Conservation (phyloP, 164 flowering plant genomes). For the Chloranthus sessilifolius region DNA sequence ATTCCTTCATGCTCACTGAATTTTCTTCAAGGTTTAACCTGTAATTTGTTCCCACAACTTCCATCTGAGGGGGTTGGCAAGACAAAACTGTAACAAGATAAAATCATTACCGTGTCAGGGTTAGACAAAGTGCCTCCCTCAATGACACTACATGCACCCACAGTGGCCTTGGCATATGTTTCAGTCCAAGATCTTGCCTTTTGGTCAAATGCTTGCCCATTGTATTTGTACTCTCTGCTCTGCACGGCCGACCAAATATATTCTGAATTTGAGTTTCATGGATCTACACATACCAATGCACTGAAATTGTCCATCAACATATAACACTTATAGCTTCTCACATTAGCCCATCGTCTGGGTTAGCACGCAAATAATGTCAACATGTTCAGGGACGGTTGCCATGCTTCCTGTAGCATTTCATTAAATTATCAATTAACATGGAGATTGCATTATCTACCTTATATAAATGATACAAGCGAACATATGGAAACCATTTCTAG, state of each 20-base stretch:
- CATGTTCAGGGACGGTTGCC: conserved; percentile 93
- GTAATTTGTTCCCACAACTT: conserved; percentile 12
- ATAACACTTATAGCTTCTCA: conserved; percentile 81
- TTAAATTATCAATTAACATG: not conserved
- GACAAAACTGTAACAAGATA: too few species aligned
- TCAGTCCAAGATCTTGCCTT: conserved; percentile 78
- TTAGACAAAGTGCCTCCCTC: conserved; percentile 13
- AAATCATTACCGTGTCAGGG: conserved; percentile 22
- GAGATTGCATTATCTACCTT: too few species aligned
- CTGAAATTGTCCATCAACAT: too few species aligned
- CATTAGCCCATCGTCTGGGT: conserved; percentile 95
- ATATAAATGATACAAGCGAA: too few species aligned
- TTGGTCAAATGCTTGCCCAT: conserved; percentile 68
- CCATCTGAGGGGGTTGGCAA: conserved; percentile 32
- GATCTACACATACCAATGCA: too few species aligned
- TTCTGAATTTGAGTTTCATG: too few species aligned
- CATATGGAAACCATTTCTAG: too few species aligned
- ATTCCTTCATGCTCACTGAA: not conserved
- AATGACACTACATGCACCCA: conserved; percentile 19
- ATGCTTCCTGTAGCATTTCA: conserved; percentile 58
- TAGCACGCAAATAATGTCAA: conserved; percentile 77
- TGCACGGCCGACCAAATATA: conserved; percentile 31
- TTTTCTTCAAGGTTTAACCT: not conserved
- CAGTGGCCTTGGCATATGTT: conserved; percentile 53
- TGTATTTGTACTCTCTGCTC: conserved; percentile 87